Conservation (phyloP, 805 yeast genomes). For the Ogataea siamensis region DNA sequence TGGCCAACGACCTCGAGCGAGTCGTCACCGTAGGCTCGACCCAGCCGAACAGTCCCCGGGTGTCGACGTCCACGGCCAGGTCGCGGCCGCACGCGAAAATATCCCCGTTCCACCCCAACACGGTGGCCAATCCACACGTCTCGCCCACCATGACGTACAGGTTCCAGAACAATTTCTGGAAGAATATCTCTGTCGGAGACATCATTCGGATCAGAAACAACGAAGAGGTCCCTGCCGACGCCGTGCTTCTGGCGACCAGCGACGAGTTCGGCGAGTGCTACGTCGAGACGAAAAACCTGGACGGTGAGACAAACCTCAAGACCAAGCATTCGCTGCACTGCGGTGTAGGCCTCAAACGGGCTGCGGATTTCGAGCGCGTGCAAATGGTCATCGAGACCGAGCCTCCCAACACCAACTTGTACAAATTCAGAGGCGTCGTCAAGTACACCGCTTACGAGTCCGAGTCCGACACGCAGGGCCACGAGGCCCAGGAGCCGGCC, state of each 20-base stretch:
- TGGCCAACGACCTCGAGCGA: constrained; percentile 13
- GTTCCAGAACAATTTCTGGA: constrained; percentile 47
- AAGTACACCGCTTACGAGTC: constrained; percentile 44
- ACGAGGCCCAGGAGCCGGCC: constrained; percentile 50
- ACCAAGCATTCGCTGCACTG: constrained; percentile 51
- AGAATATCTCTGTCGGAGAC: constrained; percentile 70
- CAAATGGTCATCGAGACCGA: constrained; percentile 67
- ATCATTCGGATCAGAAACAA: constrained; percentile 65
- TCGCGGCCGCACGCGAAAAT: constrained; percentile 17
- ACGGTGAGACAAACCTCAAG: constrained; percentile 77
- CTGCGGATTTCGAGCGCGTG: constrained; percentile 57
- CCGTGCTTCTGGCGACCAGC: constrained; percentile 60
- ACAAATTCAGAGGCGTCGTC: constrained; percentile 64
- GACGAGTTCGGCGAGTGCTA: constrained; percentile 67
- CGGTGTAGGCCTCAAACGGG: constrained; percentile 52
- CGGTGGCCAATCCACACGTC: constrained; percentile 34
- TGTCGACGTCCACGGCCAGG: constrained; percentile 18
- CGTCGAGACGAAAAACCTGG: constrained; percentile 67
- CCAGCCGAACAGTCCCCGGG: constrained; percentile 4
- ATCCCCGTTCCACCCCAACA: constrained; percentile 28
- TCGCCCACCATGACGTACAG: constrained; percentile 34
- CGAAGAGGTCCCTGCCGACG: constrained; percentile 80
- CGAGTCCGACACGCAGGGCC: constrained; percentile 30
- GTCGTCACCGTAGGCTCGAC: constrained; percentile 15
- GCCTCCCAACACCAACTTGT: constrained; percentile 65